Conservation (phyloP, 805 yeast species). For the Candida incommunis region DNA sequence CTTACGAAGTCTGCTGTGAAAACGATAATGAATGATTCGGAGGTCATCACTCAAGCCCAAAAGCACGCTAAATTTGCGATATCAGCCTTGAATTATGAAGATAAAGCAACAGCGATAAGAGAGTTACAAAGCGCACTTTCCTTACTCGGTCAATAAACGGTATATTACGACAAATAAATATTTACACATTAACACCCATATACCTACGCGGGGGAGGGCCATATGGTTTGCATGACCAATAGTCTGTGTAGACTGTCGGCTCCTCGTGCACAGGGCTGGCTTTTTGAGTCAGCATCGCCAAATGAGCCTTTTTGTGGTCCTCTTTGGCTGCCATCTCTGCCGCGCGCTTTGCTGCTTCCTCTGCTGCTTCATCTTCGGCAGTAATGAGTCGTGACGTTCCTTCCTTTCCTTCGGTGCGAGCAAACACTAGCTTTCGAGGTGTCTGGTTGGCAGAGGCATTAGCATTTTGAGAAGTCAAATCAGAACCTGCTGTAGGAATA, state of each 20-base stretch:
- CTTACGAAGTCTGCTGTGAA: conserved; percentile 13
- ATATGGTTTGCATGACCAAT: background rate
- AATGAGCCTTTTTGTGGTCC: background rate
- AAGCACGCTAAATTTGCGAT: conserved; percentile 61
- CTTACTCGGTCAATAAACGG: conserved; percentile 10
- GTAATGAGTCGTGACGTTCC: background rate
- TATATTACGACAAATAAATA: conserved; percentile 1
- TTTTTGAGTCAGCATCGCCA: background rate
- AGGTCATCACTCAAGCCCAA: conserved; percentile 30
- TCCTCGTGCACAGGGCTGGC: background rate
- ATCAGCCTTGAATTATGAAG: conserved; percentile 61
- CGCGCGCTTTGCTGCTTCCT: background rate
- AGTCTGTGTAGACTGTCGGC: background rate
- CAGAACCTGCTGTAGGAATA: background rate
- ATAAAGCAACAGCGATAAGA: conserved; percentile 43
- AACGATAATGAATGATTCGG: conserved; percentile 21
- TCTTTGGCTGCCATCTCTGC: background rate
- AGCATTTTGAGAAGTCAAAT: background rate
- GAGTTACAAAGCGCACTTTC: conserved; percentile 40
- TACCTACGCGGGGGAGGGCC: background rate
- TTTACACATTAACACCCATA: conserved; percentile 1
- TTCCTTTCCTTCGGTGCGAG: background rate
- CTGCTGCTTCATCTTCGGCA: background rate
- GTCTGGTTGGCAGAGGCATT: background rate
- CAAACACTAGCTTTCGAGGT: background rate